Evolutionary conservation across 257 asterid genomes (phyloP), one percentile per base, ranked within the genome.

Genomic region (Capsicum pubescens): DNA sequence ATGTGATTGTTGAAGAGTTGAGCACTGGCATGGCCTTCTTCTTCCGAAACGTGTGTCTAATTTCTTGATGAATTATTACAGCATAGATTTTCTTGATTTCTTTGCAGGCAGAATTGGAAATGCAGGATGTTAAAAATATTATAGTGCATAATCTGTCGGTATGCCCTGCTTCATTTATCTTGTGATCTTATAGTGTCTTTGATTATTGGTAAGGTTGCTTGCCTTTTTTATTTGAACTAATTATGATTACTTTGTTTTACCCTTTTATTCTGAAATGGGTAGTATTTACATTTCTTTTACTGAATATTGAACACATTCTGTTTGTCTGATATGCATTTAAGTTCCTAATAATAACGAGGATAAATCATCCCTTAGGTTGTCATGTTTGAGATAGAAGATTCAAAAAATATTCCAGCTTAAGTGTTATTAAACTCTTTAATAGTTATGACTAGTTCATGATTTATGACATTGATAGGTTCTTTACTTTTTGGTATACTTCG

Each of bases 91-190:
- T 74, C 10, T 70, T 82, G 84, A 42, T 72, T 57, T 64, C 80
- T 84, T 61, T 88, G 80, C 97, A 95, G 99, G 99, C 98, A 57
- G 99, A 95, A 88, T 79, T 95, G 95, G 91, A 79, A 91, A 95
- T 95, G 99, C 98, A 95, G 83, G 98, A 95, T 86, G 94, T 94
- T 86, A 92, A 89, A 86, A 93, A 93, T 84, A 98, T 95, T 59
- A 11, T 90, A 19, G 98, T 93, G 87, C 98, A 95, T 83, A 93
- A 94, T 87, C 93, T 94, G 80, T 94, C 98, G 90, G 99, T 95
- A 92, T n/a, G 94, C 69, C 9, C 56, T 60, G n/a, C 83, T 89
- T 84, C 79, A 58, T 80, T 78, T 63, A 54, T 69, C 17, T 60
- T 54, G 44, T 67, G 63, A 5, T 56, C 81, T 52, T 76, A 13